Percentiles rank a stretch among this genome's conserved stretches.
phyloP scores from a whole-genome alignment of 2,329 filamentous ascomycete species.

The Colletotrichum destructivum region DNA sequence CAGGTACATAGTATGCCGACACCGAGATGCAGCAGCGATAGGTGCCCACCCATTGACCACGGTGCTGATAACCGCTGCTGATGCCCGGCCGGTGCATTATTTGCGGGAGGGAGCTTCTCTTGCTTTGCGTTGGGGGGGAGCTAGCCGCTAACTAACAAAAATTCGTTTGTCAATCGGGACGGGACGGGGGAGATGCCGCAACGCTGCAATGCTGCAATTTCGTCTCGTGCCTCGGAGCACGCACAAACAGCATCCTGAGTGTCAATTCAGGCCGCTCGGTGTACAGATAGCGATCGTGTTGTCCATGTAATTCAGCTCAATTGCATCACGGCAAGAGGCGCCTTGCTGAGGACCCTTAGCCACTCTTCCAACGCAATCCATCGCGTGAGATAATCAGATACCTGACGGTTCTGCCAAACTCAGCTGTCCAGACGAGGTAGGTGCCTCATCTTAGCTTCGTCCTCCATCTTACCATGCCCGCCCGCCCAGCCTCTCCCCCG shows the following conservation, averaged over 20 bases:
- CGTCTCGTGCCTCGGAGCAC: constrained; percentile 21
- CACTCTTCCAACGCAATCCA: background rate
- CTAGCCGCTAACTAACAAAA: constrained; percentile 3
- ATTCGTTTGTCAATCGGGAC: background rate
- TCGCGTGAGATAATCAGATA: background rate
- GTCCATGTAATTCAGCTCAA: background rate
- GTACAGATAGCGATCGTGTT: no score
- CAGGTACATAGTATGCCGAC: constrained; percentile 25
- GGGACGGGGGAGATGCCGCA: background rate
- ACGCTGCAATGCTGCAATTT: constrained; percentile 15
- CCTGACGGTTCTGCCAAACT: background rate
- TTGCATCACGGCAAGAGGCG: background rate
- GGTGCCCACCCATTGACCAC: constrained; percentile 7
- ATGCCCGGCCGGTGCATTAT: background rate
- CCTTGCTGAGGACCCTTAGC: background rate
- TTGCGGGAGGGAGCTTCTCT: constrained; percentile 11
- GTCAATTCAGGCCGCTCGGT: background rate
- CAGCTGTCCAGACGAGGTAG: background rate
- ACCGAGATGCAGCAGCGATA: constrained; percentile 12
- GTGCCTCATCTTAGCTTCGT: background rate
- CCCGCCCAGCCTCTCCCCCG: constrained; percentile 24
- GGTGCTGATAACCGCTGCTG: constrained; percentile 30
- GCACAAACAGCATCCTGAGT: background rate
- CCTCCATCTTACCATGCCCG: background rate
- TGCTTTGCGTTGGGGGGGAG: constrained; percentile 3